Conservation (phyloP, 176 grass and related monocot genomes). For the Microstegium vimineum region DNA sequence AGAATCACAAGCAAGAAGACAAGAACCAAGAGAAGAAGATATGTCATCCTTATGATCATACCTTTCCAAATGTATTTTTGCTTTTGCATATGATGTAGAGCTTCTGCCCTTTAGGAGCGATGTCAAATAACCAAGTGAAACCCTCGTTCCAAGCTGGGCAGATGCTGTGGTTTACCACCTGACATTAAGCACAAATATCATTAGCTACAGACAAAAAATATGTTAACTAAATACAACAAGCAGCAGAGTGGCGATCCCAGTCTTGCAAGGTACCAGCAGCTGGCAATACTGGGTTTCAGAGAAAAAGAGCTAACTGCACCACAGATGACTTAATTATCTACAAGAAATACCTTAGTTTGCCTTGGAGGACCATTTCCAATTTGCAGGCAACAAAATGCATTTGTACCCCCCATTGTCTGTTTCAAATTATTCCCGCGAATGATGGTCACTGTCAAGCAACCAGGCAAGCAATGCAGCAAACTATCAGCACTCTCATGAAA, state of each 20-base stretch:
- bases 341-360: constrained; percentile 68
- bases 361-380: constrained; percentile 93
- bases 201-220: neutral
- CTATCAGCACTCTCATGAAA: constrained; percentile 94
- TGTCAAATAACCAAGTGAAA: constrained; percentile 95
- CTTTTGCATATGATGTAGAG: constrained; percentile 97
- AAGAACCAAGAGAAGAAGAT: neutral
- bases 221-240: neutral
- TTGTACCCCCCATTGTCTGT: constrained; percentile 91
- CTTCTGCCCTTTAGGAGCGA: constrained; percentile 97
- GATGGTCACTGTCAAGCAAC: constrained; percentile 87
- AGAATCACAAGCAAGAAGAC: neutral
- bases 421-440: constrained; percentile 94
- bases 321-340: neutral
- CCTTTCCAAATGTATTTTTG: constrained; percentile 99
- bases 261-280: constrained; percentile 16
- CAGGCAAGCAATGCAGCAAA: constrained; percentile 86
- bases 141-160: constrained; percentile 92
- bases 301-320: neutral
- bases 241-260: neutral
- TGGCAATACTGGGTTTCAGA: neutral
- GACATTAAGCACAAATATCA: constrained; percentile 23
- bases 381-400: constrained; percentile 95
- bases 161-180: constrained; percentile 82
- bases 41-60: neutral